These are phyloP conservation scores for Phascolomyces articulosus DNA, from an alignment of 371 early-diverging fungal species.

Conservation along the genomic window DNA sequence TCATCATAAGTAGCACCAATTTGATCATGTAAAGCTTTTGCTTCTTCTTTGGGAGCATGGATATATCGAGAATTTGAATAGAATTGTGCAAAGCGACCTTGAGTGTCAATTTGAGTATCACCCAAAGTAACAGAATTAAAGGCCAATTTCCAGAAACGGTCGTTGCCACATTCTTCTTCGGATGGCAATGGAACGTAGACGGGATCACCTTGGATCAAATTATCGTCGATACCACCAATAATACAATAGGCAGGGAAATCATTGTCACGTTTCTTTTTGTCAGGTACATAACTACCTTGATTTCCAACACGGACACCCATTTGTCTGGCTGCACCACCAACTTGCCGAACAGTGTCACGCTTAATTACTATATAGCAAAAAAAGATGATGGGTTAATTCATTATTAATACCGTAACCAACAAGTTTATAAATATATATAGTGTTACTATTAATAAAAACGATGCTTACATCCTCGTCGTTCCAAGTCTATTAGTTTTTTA, in stretches of 20 bases:
- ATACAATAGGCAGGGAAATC: neutral
- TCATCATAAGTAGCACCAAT: neutral
- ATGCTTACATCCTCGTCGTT: neutral
- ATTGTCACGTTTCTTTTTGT: neutral
- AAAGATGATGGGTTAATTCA: too few relatives aligned
- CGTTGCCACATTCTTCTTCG: neutral
- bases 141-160: neutral
- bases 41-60: neutral
- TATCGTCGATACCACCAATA: neutral
- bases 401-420: too few relatives aligned
- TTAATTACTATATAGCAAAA: too few relatives aligned
- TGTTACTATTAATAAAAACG: too few relatives aligned
- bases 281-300: neutral
- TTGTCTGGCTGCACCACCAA: neutral
- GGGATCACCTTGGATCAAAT: neutral
- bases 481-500: too few relatives aligned
- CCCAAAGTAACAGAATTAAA: neutral
- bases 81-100: neutral
- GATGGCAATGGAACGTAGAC: neutral
- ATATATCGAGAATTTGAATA: neutral
- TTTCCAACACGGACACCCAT: neutral
- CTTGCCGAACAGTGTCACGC: neutral
- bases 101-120: neutral
- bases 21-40: neutral
- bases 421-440: too few relatives aligned